Conservation (phyloP, 306 rosid species). For the Psophocarpus tetragonolobus region DNA sequence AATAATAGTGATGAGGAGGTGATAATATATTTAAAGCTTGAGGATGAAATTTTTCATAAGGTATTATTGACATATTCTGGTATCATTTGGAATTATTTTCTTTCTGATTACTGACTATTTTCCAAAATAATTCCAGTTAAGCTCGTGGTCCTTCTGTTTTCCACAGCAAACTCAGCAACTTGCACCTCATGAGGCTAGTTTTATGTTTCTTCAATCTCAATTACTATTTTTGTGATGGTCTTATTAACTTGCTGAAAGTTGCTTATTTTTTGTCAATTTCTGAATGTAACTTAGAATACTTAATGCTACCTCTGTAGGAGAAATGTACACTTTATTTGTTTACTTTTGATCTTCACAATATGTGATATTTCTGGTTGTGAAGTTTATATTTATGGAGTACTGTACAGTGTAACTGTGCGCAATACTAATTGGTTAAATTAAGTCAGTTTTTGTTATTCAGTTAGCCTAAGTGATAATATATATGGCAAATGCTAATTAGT, state of each 20-base stretch:
- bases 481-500: not conserved
- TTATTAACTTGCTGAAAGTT: conserved; percentile 9
- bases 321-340: not conserved
- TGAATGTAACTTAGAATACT: not conserved
- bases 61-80: conserved; percentile 48
- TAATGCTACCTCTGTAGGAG: not conserved
- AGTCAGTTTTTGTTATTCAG: not conserved
- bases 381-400: not conserved
- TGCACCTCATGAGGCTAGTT: conserved; percentile 65
- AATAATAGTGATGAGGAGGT: conserved; percentile 49
- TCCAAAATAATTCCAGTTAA: conserved; percentile 56
- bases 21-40: conserved; percentile 66
- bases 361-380: not conserved
- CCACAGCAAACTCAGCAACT: conserved; percentile 56
- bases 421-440: not conserved
- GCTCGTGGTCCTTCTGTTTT: conserved; percentile 74
- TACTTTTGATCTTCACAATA: conserved; percentile 9
- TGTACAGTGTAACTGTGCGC: too few relatives aligned
- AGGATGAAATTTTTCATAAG: conserved; percentile 86
- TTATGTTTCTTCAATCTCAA: conserved; percentile 29
- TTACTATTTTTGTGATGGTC: not conserved
- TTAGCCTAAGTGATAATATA: not conserved
- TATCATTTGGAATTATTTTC: not conserved
- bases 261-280: conserved; percentile 11
- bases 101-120: conserved; percentile 29